These are phyloP conservation scores for Physcomitrellopsis africana DNA, from an alignment of 225 moss, liverwort and hornwort genomes.

Conservation along the genomic window DNA sequence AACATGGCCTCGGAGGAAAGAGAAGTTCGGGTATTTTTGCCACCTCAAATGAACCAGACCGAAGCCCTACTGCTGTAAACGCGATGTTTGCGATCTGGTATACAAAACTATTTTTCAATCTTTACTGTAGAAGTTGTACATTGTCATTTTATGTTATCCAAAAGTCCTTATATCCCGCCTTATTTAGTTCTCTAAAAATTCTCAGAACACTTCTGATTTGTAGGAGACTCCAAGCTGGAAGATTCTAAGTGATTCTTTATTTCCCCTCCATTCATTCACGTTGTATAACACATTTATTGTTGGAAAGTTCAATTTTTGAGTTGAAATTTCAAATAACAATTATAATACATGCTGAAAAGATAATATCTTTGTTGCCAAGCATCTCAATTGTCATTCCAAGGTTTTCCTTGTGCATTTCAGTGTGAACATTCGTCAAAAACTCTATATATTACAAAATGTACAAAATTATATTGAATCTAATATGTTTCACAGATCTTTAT, in stretches of 20 bases:
- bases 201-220: slow-evolving; percentile 45
- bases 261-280: slow-evolving; percentile 34
- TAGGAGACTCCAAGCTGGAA: slow-evolving; percentile 43
- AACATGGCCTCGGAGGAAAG: slow-evolving; percentile 81
- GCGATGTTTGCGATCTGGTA: slow-evolving; percentile 25
- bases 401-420: no score
- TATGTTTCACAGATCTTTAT: no score
- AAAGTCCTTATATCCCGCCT: slow-evolving; percentile 39
- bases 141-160: slow-evolving; percentile 53
- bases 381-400: no score
- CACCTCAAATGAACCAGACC: slow-evolving; percentile 76
- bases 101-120: slow-evolving; percentile 27
- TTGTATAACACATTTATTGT: no score
- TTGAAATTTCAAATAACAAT: no score
- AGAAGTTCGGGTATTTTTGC: slow-evolving; percentile 81
- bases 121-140: slow-evolving; percentile 66
- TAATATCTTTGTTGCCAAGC: no score
- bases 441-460: no score
- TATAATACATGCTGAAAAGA: no score
- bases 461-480: no score
- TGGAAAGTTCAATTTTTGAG: no score
- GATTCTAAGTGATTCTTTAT: slow-evolving; percentile 50
- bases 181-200: slow-evolving; percentile 50
- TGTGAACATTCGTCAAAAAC: no score
- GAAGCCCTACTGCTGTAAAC: slow-evolving; percentile 65